Evolutionary conservation across 192 early-diverging fungal genomes (phyloP), one percentile per base, ranked within the genome.

Genomic region (Rhizophagus clarus): DNA sequence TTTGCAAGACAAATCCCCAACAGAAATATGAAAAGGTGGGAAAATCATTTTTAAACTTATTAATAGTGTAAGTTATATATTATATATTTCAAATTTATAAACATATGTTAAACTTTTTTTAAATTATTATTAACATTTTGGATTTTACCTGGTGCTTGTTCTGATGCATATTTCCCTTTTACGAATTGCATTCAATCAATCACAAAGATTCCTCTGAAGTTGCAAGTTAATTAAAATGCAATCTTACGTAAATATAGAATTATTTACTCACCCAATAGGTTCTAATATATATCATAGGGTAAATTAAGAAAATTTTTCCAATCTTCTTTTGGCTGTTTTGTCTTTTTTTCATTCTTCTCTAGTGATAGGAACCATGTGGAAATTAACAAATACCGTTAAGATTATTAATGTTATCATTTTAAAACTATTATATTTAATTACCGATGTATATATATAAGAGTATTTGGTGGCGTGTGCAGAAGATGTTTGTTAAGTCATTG

Each of bases 151-250:
- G 22, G 24, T 24, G 61, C 22, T 63, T 63, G 24, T 24, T 26
- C 61, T 63, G 24, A 63, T 24, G 7, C 61, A 63, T 63, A 63
- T 24, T 63, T 63, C 9, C 61, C 61, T 63, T 63, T 63, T 63
- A 2, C 6, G n/a, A n/a, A n/a, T n/a, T n/a, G n/a, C n/a, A n/a
- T n/a, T n/a, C n/a, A n/a, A n/a, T n/a, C n/a, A n/a, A n/a, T n/a
- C n/a, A n/a, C n/a, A n/a, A n/a, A n/a, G n/a, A n/a, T n/a, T n/a
- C n/a, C n/a, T n/a, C n/a, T n/a, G n/a, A n/a, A n/a, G n/a, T n/a
- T n/a, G n/a, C n/a, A n/a, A n/a, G n/a, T n/a, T n/a, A n/a, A n/a
- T n/a, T n/a, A n/a, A n/a, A n/a, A n/a, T n/a, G n/a, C n/a, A n/a
- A n/a, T n/a, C 61, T 22, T n/a, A 5, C n/a, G 22, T 7, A 62